Evolutionary conservation across 176 grass and related monocot genomes (phyloP).

Genomic region (Cenchrus purpureus): DNA sequence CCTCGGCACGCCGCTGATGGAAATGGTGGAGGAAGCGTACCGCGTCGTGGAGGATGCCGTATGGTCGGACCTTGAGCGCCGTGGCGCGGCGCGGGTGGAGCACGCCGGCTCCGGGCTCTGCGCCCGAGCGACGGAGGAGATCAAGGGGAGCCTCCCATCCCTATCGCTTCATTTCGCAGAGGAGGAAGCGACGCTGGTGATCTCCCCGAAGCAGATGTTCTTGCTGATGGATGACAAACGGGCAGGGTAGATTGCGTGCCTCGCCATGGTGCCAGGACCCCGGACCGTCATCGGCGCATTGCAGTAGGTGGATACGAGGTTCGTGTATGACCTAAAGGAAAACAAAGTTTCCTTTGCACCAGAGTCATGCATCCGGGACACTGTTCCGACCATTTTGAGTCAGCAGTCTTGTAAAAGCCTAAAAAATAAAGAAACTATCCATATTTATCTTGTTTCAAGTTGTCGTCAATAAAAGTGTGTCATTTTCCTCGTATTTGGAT

Average conservation of each 20-base stretch:
- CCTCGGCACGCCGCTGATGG: not conserved
- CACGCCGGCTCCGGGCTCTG: not conserved
- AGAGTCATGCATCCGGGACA: not conserved
- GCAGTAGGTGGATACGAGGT: constrained; percentile 21
- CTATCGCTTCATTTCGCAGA: not conserved
- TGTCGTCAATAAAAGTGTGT: no score
- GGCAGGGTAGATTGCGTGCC: not conserved
- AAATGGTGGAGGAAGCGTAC: not conserved
- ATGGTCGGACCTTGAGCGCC: not conserved
- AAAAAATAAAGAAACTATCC: not conserved
- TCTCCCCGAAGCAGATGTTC: not conserved
- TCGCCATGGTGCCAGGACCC: not conserved
- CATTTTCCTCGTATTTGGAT: no score
- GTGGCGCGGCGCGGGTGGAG: not conserved
- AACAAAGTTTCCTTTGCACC: not conserved
- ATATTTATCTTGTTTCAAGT: no score
- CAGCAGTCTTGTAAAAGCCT: not conserved
- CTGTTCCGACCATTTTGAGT: not conserved
- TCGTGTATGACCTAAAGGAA: not conserved
- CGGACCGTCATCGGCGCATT: not conserved
- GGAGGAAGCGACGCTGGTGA: not conserved
- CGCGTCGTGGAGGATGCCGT: not conserved
- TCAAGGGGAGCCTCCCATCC: not conserved
- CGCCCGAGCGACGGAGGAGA: not conserved
- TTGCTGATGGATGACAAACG: not conserved